Evolutionary conservation across 345 rosid genomes (phyloP).

Genomic region (Hirschfeldia incana): DNA sequence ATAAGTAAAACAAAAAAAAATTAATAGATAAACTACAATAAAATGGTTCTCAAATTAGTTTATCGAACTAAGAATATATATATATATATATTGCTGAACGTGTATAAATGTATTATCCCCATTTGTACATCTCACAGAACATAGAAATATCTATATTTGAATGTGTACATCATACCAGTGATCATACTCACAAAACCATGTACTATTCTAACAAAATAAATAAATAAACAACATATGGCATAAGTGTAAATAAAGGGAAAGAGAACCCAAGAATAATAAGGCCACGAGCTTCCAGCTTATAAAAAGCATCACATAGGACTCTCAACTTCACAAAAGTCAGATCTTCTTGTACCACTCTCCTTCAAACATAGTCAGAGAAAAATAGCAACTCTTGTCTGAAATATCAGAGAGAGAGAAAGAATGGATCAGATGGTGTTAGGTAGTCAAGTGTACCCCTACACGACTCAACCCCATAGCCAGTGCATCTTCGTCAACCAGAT

Average conservation of each 20-base stretch:
- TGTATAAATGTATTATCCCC: neutral
- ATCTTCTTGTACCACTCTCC: slow-evolving; percentile 22
- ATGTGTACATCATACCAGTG: neutral
- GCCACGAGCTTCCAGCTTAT: slow-evolving; percentile 28
- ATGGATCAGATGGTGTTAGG: slow-evolving; percentile 27
- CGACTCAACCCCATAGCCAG: slow-evolving; percentile 2
- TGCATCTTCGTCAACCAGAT: slow-evolving; percentile 26
- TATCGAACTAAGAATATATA: neutral
- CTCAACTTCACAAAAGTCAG: slow-evolving; percentile 33
- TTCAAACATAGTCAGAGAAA: slow-evolving; percentile 28
- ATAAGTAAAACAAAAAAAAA: neutral
- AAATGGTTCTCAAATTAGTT: neutral
- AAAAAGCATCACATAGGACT: slow-evolving; percentile 35
- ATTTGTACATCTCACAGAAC: neutral
- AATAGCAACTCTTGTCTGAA: slow-evolving; percentile 32
- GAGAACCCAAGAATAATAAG: slow-evolving; percentile 14
- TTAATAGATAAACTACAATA: neutral
- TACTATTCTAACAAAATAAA: neutral
- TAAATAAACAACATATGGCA: neutral
- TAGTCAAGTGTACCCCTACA: slow-evolving; percentile 31
- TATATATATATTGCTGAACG: too few relatives aligned
- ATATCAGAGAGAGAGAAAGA: neutral
- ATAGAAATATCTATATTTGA: neutral
- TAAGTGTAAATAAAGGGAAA: slow-evolving; percentile 16
- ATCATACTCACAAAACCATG: neutral